Conservation (phyloP, 75 land plant genomes). For the Sequoiadendron giganteum region DNA sequence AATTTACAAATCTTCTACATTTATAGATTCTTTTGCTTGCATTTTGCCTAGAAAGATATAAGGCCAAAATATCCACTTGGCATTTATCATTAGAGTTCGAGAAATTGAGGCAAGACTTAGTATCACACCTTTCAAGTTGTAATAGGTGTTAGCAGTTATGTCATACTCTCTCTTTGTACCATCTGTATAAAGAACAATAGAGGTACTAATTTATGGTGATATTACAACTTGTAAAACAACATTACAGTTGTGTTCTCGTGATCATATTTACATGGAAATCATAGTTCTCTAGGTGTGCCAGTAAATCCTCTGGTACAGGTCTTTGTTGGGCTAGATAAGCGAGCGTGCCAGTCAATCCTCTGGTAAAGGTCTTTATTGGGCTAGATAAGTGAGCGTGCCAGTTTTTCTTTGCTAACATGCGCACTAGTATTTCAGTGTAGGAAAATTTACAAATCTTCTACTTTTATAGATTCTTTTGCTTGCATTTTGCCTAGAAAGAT, state of each 20-base stretch:
- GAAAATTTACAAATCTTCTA: too few relatives aligned
- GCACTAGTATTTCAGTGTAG: neutral
- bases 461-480: neutral
- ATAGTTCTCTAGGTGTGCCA: neutral
- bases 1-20: too few relatives aligned
- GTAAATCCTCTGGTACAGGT: neutral
- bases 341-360: neutral
- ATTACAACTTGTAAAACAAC: neutral
- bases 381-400: neutral
- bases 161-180: neutral
- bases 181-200: neutral
- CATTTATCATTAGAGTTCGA: neutral
- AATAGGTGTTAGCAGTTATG: neutral
- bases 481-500: neutral
- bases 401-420: neutral
- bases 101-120: neutral
- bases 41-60: neutral
- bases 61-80: neutral
- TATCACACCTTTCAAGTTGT: neutral
- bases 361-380: neutral
- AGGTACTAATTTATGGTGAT: neutral
- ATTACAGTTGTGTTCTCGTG: neutral
- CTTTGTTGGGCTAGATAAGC: neutral
- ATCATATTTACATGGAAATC: neutral
- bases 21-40: neutral